These are phyloP conservation scores for Penicillium sclerotigenum DNA, from an alignment of 2,329 filamentous ascomycete species.

Conservation along the genomic window DNA sequence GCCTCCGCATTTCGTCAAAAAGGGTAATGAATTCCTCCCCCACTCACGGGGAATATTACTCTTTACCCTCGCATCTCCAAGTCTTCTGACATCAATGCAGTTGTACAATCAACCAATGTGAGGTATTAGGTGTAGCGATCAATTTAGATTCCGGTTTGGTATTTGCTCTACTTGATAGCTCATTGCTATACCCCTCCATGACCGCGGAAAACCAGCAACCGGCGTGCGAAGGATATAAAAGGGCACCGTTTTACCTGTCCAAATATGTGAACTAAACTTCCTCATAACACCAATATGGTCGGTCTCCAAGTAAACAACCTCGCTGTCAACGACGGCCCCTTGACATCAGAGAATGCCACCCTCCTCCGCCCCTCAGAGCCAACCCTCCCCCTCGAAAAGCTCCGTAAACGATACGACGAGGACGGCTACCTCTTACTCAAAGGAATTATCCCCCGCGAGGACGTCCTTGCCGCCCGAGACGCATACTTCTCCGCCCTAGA, in stretches of 20 bases:
- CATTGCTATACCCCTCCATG: not conserved
- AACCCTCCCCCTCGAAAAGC: conserved; percentile 47
- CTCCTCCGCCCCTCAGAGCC: conserved; percentile 45
- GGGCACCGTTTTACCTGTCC: not conserved
- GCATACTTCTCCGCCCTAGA: conserved; percentile 55
- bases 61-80: not conserved
- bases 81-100: not conserved
- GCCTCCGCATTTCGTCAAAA: not conserved
- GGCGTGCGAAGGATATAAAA: not conserved
- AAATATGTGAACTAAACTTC: not conserved
- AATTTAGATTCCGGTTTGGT: not conserved
- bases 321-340: conserved; percentile 47
- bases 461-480: conserved; percentile 52
- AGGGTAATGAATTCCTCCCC: not conserved
- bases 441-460: conserved; percentile 51
- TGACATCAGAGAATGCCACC: conserved; percentile 46
- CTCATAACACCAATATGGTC: conserved; percentile 16
- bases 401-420: conserved; percentile 46
- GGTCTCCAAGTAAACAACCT: conserved; percentile 26
- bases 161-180: not conserved
- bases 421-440: conserved; percentile 59
- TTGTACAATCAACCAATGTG: not conserved
- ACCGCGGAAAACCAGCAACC: not conserved
- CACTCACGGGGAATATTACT: not conserved
- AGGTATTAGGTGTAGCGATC: not conserved